Evolutionary conservation across 192 early-diverging fungal species (phyloP).

Genomic region (Linnemannia elongata): DNA sequence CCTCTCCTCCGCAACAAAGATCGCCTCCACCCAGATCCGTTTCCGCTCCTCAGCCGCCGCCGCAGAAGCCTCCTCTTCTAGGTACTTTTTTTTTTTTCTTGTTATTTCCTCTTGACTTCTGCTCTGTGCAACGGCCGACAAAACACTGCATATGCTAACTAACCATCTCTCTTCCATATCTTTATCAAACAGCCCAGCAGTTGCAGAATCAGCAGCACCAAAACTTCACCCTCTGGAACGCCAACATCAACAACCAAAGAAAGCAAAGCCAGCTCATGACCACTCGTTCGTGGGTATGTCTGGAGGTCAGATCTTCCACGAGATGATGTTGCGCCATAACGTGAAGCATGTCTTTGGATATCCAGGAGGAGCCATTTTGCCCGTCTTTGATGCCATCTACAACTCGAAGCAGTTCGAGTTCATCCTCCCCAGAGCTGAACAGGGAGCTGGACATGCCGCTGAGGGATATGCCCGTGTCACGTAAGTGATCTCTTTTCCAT

Average conservation of each 20-base stretch:
- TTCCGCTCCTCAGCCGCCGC: constrained; percentile 52
- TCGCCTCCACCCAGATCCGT: constrained; percentile 41
- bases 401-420: constrained; percentile 96
- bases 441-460: constrained; percentile 99
- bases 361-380: constrained; percentile 98
- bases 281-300: constrained; percentile 94
- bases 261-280: constrained; percentile 69
- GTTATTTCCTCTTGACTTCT: background rate
- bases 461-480: constrained; percentile 96
- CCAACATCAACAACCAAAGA: background rate
- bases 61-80: constrained; percentile 18
- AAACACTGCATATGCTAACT: background rate
- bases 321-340: constrained; percentile 96
- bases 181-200: background rate
- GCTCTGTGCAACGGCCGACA: background rate
- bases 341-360: constrained; percentile 98
- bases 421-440: constrained; percentile 96
- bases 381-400: constrained; percentile 99
- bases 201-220: constrained; percentile 20
- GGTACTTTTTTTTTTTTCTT: constrained; percentile 20
- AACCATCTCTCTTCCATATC: background rate
- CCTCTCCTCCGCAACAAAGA: constrained; percentile 30
- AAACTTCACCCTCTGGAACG: constrained; percentile 39
- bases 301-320: constrained; percentile 98
- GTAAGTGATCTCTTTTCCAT: constrained; percentile 57